Conservation (phyloP, 139 green algal genomes). For the Volvox africanus region DNA sequence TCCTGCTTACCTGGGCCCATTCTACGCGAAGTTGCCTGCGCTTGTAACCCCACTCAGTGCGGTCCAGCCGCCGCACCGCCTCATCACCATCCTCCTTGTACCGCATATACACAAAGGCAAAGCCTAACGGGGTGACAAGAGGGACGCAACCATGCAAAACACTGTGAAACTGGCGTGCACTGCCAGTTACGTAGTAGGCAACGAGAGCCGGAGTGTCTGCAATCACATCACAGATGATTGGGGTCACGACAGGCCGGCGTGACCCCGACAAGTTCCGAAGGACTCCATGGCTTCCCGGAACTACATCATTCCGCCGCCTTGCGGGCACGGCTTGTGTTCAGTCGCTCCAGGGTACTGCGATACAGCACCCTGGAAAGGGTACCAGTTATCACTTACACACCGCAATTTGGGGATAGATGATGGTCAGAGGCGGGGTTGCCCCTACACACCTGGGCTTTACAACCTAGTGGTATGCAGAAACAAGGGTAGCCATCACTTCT, state of each 20-base stretch:
- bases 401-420: background rate
- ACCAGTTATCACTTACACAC: background rate
- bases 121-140: constrained; percentile 53
- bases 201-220: no score
- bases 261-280: no score
- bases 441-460: constrained; percentile 3
- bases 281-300: background rate
- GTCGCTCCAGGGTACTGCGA: background rate
- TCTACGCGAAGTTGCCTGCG: constrained; percentile 76
- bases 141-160: no score
- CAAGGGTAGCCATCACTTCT: constrained; percentile 14
- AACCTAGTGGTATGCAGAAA: constrained; percentile 3
- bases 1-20: constrained; percentile 78
- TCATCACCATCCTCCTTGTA: constrained; percentile 57
- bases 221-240: no score
- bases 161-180: no score
- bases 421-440: background rate
- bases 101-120: constrained; percentile 80
- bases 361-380: background rate
- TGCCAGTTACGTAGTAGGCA: no score
- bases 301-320: background rate
- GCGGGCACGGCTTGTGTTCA: background rate
- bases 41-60: constrained; percentile 77
- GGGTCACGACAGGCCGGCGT: no score
- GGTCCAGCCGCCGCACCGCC: constrained; percentile 56